Evolutionary conservation across 805 yeast species (phyloP), one percentile per base, ranked within the genome.

Genomic region (Kodamaea fukazawae): DNA sequence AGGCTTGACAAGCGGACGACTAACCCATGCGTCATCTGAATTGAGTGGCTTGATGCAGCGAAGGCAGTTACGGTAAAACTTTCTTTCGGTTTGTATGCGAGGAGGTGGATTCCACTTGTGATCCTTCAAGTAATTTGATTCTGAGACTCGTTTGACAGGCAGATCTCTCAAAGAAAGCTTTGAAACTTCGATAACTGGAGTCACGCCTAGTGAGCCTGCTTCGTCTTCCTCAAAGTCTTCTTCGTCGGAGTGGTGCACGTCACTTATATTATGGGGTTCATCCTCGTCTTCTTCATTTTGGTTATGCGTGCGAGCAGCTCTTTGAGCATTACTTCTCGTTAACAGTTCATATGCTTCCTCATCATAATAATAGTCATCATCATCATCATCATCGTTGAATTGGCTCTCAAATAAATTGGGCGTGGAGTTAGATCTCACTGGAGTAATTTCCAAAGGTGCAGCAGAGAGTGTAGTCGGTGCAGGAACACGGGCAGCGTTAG

Each of bases 1-100:
- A 2, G 71, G 69, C 44, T 66, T 66, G 23, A 71, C 67, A 14
- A 75, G 48, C 22, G 64, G 53, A 48, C 67, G 75, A 32, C 78
- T 75, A 15, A 71, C 57, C 84, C 85, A 79, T 7, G 66, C 48
- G 31, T 78, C 80, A 32, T 73, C 77, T 44, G 65, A 65, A 1
- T 71, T 63, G 38, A 79, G 61, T 3, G 81, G 75, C 47, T 69
- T 75, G 17, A 79, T 75, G 46, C 86, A 79, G 34, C 83, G 69
- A 25, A 79, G 53, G 12, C 81, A 71, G 52, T 78, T 78, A 33
- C 74, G 66, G 31, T 73, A 63, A 44, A 62, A 65, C 43, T 72
- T 75, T 22, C 70, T 59, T 34, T 64, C 55, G 44, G 60, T 59
- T 18, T 48, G 56, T 2, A 50, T 42, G 42, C 67, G 70, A 10